phyloP scores from a whole-genome alignment of 345 rosid genomes.

The Brassica nigra region DNA sequence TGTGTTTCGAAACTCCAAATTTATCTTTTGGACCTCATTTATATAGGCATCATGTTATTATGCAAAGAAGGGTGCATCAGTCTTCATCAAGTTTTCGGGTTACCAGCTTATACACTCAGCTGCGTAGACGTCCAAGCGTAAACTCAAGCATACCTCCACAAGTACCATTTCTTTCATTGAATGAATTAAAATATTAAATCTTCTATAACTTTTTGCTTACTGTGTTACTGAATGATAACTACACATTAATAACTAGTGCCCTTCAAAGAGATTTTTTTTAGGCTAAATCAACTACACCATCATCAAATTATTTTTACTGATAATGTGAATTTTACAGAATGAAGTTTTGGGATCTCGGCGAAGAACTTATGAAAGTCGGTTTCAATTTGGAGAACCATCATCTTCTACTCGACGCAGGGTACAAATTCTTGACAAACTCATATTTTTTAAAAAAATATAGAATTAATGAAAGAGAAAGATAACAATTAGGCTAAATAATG shows the following conservation, averaged over 20 bases:
- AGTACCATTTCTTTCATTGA: not conserved
- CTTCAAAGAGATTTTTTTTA: too few relatives aligned
- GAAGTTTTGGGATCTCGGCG: not conserved
- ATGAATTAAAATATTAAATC: not conserved
- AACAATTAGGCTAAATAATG: not conserved
- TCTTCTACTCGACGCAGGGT: conserved; percentile 23
- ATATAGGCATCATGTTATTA: not conserved
- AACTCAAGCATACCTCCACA: not conserved
- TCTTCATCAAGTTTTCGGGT: not conserved
- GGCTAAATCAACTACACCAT: not conserved
- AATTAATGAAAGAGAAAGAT: not conserved
- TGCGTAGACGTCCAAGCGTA: not conserved
- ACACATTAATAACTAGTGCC: not conserved
- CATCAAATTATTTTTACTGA: not conserved
- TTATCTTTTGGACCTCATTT: not conserved
- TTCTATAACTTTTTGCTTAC: not conserved
- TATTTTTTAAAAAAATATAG: not conserved
- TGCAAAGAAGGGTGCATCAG: not conserved
- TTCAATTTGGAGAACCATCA: conserved; percentile 2
- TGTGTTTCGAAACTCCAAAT: not conserved
- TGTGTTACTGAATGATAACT: not conserved
- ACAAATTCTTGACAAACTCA: not conserved
- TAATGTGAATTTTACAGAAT: not conserved
- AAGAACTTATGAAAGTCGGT: not conserved
- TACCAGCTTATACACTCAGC: not conserved